These are phyloP conservation scores for Neoarthrinium moseri DNA, from an alignment of 2,329 filamentous ascomycete species.

Conservation along the genomic window DNA sequence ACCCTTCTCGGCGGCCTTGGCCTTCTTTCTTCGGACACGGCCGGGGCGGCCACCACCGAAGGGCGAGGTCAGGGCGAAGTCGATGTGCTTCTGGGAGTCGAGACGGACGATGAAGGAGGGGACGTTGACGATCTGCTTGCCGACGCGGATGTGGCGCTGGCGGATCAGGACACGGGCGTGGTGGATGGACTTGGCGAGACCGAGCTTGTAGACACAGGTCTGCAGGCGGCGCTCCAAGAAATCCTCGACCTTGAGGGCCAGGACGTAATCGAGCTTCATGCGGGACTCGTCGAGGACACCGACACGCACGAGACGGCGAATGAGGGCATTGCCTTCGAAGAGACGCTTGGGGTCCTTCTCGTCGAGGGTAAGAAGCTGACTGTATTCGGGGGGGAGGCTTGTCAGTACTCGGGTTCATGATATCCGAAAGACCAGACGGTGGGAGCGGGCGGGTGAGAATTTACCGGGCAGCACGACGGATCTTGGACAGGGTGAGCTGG, in stretches of 20 bases:
- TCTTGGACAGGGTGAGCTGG: constrained; percentile 99
- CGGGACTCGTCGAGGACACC: constrained; percentile 99
- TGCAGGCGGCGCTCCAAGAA: constrained; percentile 99
- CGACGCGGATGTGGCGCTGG: constrained; percentile 99
- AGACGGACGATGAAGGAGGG: constrained; percentile 99
- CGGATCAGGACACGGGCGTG: constrained; percentile 99
- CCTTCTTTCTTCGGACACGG: constrained; percentile 99
- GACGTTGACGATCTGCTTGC: constrained; percentile 99
- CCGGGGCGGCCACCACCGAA: constrained; percentile 96
- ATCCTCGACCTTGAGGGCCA: constrained; percentile 98
- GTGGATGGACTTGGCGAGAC: constrained; percentile 99
- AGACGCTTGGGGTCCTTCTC: constrained; percentile 99
- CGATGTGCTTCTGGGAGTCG: constrained; percentile 99
- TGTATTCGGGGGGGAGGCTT: constrained; percentile 35
- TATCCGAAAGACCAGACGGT: neutral
- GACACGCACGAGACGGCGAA: constrained; percentile 99
- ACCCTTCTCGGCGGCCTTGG: constrained; percentile 87
- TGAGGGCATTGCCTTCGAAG: constrained; percentile 99
- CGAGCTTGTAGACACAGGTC: constrained; percentile 99
- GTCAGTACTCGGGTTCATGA: constrained; percentile 15
- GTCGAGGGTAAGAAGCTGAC: constrained; percentile 99
- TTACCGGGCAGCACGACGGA: constrained; percentile 99
- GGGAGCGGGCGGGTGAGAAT: constrained; percentile 22
- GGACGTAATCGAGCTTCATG: constrained; percentile 99
- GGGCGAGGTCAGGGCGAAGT: constrained; percentile 96